phyloP scores from a whole-genome alignment of 306 rosid species.

The Trichosanthes truncata region DNA sequence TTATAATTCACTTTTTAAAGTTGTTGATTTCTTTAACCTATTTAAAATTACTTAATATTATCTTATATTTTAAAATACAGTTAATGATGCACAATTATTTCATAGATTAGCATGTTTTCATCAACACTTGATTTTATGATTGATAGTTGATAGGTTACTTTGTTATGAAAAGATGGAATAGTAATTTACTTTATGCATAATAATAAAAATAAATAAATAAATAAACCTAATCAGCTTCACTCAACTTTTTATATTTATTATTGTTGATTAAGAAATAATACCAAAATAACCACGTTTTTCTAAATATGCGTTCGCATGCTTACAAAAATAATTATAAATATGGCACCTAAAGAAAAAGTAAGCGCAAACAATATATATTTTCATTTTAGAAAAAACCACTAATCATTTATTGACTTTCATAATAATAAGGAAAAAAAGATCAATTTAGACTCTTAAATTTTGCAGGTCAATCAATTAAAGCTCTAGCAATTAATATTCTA shows the following conservation, averaged over 20 bases:
- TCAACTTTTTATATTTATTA: background rate
- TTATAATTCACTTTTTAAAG: background rate
- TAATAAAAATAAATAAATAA: background rate
- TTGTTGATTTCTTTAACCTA: background rate
- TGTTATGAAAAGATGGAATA: background rate
- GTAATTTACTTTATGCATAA: background rate
- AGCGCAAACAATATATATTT: too few species aligned
- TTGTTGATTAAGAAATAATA: background rate
- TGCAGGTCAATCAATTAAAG: too few species aligned
- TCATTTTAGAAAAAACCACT: too few species aligned
- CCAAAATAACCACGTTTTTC: background rate
- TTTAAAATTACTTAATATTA: background rate
- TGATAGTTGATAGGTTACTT: background rate
- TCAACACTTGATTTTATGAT: background rate
- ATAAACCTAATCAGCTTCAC: background rate
- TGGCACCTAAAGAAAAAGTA: too few species aligned
- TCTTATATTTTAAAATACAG: background rate
- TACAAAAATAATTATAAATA: background rate
- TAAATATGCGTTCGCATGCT: background rate
- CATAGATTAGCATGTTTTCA: background rate
- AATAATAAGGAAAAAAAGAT: too few species aligned
- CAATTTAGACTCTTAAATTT: too few species aligned
- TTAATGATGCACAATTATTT: background rate
- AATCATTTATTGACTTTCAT: too few species aligned
- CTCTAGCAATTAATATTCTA: too few species aligned